These are phyloP conservation scores for Trypanosoma cruzi DNA, from an alignment of 208 protist genomes.

Conservation along the genomic window DNA sequence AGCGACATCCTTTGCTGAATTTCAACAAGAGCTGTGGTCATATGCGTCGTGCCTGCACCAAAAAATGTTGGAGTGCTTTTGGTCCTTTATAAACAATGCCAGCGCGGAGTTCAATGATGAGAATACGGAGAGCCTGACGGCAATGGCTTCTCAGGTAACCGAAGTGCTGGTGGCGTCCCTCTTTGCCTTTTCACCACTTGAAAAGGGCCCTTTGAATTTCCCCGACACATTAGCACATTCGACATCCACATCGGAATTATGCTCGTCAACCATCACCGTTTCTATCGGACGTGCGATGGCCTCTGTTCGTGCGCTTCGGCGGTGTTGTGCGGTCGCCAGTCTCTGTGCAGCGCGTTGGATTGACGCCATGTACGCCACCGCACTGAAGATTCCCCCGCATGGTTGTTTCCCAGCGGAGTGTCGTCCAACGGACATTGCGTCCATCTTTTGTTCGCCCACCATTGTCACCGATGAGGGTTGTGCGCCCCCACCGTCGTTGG, in stretches of 20 bases:
- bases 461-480: conserved; percentile 6
- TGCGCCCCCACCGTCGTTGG: conserved; percentile 15
- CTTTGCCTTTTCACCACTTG: conserved; percentile 19
- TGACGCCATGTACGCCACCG: conserved; percentile 45
- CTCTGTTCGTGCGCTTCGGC: conserved; percentile 13
- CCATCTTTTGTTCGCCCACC: conserved; percentile 30
- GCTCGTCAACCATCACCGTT: conserved; percentile 13
- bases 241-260: not conserved
- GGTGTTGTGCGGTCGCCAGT: conserved; percentile 20
- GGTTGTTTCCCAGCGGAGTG: conserved; percentile 25
- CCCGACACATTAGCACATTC: not conserved
- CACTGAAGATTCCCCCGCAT: conserved; percentile 30
- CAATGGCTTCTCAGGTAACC: conserved; percentile 16
- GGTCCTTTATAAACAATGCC: conserved; percentile 5
- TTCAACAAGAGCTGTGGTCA: conserved; percentile 19
- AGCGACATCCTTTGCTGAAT: conserved; percentile 16
- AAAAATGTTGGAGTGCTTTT: conserved; percentile 10
- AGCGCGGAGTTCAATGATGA: not conserved
- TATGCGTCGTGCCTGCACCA: conserved; percentile 26
- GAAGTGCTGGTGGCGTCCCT: conserved; percentile 9
- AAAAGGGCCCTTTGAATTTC: not conserved
- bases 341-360: conserved; percentile 36
- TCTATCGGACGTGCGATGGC: conserved; percentile 22
- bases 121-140: not conserved
- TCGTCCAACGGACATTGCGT: conserved; percentile 26